Evolutionary conservation across 1,139 yeast genomes (phyloP), one percentile per base, ranked within the genome.

Genomic region (Magnusiomyces starmeri): DNA sequence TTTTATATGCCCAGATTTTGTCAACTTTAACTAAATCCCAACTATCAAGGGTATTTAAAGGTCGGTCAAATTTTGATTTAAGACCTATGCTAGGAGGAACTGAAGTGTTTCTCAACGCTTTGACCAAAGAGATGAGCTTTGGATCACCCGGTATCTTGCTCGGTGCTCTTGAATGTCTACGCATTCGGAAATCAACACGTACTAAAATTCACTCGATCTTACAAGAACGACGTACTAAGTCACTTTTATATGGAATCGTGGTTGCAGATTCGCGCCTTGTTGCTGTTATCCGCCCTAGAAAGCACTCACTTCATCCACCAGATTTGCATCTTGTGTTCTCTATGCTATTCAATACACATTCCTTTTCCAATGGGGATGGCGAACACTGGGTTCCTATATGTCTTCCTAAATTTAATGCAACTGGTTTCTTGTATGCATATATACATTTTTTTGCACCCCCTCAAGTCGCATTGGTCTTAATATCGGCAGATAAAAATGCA

Each of bases 381-480:
- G 96, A 90, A 61, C 78, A 88, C 56, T 92, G 97, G 97, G 78
- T 88, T 14, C 98, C 98, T 0, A 74, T 92, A 2, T 92, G 98
- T 65, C 75, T 92, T 67, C 96, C 98, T 0, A 80, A 85, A 59
- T 92, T 92, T 71, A 92, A 92, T 64, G 72, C 87, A 2, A 81
- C 82, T 57, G 98, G 98, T 14, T 94, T 89, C 61, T 70, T 92
- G 8, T 86, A 92, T 64, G 81, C 88, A 2, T 87, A 85, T 63
- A 84, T 89, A 46, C 81, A 80, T 56, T 80, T 79, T 54, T 70
- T 87, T 50, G 72, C 66, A 32, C 48, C 48, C 20, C 68, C 66
- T 2, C 72, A 76, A 39, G 66, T 85, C 1, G 84, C 84, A 0
- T 69, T 92, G 10, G 81, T 88, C 2, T 70, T 92, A 34, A 76